phyloP scores from a whole-genome alignment of 306 rosid species.

The Prunus mongolica region DNA sequence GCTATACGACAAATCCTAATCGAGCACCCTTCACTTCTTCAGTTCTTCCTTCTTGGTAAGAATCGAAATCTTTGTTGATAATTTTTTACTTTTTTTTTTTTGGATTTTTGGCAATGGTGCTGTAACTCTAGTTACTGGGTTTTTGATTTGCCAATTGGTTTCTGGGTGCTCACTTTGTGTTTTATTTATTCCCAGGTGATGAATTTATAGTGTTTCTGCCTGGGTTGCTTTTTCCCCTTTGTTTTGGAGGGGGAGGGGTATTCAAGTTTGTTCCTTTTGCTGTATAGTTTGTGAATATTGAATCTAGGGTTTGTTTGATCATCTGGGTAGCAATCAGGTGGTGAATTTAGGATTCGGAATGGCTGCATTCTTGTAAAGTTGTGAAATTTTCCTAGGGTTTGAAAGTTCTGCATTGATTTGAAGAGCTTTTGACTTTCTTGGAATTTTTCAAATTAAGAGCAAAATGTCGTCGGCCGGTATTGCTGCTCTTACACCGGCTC shows the following conservation, averaged over 20 bases:
- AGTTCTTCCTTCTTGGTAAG: constrained; percentile 34
- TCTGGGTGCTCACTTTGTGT: not conserved
- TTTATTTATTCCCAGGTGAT: constrained; percentile 11
- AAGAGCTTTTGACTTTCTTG: constrained; percentile 24
- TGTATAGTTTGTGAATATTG: constrained; percentile 10
- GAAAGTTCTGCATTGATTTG: constrained; percentile 10
- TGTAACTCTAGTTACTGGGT: not conserved
- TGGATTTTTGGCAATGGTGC: not conserved
- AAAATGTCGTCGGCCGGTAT: constrained; percentile 89
- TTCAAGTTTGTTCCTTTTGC: not conserved
- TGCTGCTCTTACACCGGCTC: constrained; percentile 48
- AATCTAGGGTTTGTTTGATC: constrained; percentile 25
- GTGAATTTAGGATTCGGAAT: constrained; percentile 16
- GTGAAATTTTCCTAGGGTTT: constrained; percentile 24
- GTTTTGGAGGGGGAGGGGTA: not conserved
- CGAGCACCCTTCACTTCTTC: not conserved
- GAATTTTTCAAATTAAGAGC: not conserved
- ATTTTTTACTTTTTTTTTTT: not conserved
- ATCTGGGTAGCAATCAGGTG: constrained; percentile 40
- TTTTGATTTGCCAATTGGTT: not conserved
- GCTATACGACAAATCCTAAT: not conserved
- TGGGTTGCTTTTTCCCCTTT: not conserved
- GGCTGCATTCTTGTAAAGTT: constrained; percentile 13
- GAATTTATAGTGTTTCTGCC: constrained; percentile 37
- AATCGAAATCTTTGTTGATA: constrained; percentile 11